Base-by-base conservation (phyloP, 805 yeast genomes). In the Pichia rugopelliculosa region DNA sequence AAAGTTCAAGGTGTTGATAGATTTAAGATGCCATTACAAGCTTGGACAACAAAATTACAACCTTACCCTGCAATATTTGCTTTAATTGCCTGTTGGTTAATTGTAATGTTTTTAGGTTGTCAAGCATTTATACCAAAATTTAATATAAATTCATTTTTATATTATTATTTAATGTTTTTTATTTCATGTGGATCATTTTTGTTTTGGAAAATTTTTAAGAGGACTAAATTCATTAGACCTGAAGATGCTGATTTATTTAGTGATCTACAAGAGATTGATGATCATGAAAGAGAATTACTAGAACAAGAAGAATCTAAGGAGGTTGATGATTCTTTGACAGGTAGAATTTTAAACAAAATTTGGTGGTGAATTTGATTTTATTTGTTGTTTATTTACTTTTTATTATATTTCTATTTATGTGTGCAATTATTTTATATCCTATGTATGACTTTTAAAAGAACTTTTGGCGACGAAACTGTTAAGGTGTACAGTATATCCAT, bases 1-100 rank as follows among this genome's bases (percentile, higher is more conserved):
- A 60, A 67, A 44, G 78, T 71, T 1, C 88, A 85, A 56, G 72
- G 73, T 17, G 54, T 77, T 21, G 75, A 70, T 61, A 72, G 79
- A 45, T 53, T 49, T 38, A 61, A 60, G 1, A 43, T 62, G 51
- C 77, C 82, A 6, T 75, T 75, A 61, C 71, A 64, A 47, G 71
- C 81, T 4, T 75, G 77, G 76, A 65, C 68, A 50, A 60, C 67
- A 11, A 62, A 68, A n/a, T 70, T 75, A 45, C 69, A 65, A 47
- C 69, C 69, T 26, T 64, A 51, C 36, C 64, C 67, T 18, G 63
- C 65, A 3, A 48, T 52, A 22, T 47, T 56, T 36, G 56, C 49
- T 53, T 20, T 65, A 46, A 50, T 69, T 49, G 42, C 53, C 55
- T 41, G 72, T 63, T 17, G 65, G 57, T 38, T 72, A 58, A 56